Percentiles rank a stretch among this genome's conserved stretches.
Evolutionary conservation across 805 yeast species (phyloP).

Genomic region (Danielia reshetovae): DNA sequence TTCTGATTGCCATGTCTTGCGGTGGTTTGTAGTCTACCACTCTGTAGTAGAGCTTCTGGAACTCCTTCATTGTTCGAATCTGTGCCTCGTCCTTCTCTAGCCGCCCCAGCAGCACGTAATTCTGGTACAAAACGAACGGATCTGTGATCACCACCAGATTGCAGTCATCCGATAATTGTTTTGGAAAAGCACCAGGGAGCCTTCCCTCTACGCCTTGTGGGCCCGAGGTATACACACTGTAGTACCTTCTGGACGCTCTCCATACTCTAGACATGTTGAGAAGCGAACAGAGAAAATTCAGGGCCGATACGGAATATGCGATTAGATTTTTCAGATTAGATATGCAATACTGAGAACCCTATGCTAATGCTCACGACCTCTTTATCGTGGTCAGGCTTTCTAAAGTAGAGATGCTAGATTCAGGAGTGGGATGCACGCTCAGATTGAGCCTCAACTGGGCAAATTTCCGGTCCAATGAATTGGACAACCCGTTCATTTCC

Average conservation of each 20-base stretch:
- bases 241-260: too few relatives aligned
- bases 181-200: slow-evolving; percentile 18
- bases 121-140: slow-evolving; percentile 55
- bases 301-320: too few relatives aligned
- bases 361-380: too few relatives aligned
- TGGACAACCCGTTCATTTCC: slow-evolving; percentile 37
- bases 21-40: slow-evolving; percentile 59
- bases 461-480: slow-evolving; percentile 37
- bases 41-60: slow-evolving; percentile 56
- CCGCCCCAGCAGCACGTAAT: slow-evolving; percentile 47
- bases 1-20: slow-evolving; percentile 39
- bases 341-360: too few relatives aligned
- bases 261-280: too few relatives aligned
- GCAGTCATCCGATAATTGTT: neutral
- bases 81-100: slow-evolving; percentile 56
- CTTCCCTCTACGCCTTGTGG: slow-evolving; percentile 39
- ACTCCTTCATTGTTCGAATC: slow-evolving; percentile 57
- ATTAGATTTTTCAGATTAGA: neutral
- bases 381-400: neutral
- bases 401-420: neutral
- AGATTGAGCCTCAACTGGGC: slow-evolving; percentile 23
- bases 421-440: neutral
- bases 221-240: slow-evolving; percentile 18
- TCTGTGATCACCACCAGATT: slow-evolving; percentile 49
- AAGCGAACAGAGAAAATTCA: too few relatives aligned